Conservation (phyloP, 163 green algal genomes). For the Scenedesmus sp. region DNA sequence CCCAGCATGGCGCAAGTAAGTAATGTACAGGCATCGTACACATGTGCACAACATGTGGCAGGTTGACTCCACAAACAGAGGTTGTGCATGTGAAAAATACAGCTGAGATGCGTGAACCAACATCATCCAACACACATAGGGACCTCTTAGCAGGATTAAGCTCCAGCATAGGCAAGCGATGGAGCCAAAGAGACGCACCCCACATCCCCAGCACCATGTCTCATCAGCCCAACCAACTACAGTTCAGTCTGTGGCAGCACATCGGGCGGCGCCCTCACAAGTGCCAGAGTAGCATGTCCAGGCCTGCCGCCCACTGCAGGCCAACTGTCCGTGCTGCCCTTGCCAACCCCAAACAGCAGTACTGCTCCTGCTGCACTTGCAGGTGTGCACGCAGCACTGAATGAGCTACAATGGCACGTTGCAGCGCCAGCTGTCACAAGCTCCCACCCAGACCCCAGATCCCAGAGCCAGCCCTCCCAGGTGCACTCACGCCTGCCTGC, state of each 20-base stretch:
- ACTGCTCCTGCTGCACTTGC: not conserved
- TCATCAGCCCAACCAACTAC: not conserved
- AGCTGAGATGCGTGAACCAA: not conserved
- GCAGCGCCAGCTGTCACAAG: not conserved
- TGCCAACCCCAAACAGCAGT: not conserved
- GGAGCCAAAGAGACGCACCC: not conserved
- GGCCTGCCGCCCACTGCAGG: not conserved
- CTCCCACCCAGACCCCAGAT: too few species aligned
- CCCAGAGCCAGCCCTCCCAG: not conserved
- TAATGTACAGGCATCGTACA: constrained; percentile 1
- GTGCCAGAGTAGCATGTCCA: not conserved
- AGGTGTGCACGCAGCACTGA: not conserved
- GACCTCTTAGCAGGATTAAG: not conserved
- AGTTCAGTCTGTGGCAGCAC: not conserved
- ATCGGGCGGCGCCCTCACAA: not conserved
- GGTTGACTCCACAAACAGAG: not conserved
- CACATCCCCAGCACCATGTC: not conserved
- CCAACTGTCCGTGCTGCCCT: not conserved
- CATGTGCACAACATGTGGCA: not conserved
- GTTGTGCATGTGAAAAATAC: not conserved
- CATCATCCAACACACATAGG: not conserved
- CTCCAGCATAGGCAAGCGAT: not conserved
- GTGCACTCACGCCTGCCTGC: not conserved
- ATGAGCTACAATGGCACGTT: not conserved
- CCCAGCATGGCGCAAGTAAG: not conserved